Base-by-base conservation (phyloP, 2,329 filamentous ascomycete species). In the Cladorrhinum sp. region DNA sequence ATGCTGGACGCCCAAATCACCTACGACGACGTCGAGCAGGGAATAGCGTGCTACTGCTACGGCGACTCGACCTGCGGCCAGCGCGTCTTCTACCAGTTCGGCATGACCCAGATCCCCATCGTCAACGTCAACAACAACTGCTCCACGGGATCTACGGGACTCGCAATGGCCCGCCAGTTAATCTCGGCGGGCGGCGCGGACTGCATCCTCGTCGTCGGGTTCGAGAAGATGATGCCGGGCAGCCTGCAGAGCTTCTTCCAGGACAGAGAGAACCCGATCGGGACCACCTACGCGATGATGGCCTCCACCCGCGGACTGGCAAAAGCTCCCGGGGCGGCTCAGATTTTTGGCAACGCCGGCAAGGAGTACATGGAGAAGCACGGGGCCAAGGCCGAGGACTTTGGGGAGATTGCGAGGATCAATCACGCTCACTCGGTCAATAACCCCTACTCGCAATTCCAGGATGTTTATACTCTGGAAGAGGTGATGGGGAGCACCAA, bases 41-140 rank as follows among this genome's bases (percentile, higher is more conserved):
- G 92, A 64, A 84, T 98, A 10, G 95, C 93, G n/a, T 97, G 93
- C 82, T 98, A 96, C 81, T 96, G 92, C 82, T 97, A 96, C 75
- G 93, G 93, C 72, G 93, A 98, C 79, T 92, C 87, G 65, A 96
- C 93, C 59, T 95, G 90, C 76, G 93, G 93, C 52, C 93, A 98
- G 81, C 89, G 93, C 66, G 93, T 98, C 71, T 97, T 98, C 78
- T 98, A 98, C 79, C 93, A 98, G 78, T 97, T 98, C 75, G 95
- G 93, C 79, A 93, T 98, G 88, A 97, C 93, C 49, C 83, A 89
- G 71, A 97, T 98, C 69, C 93, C 93, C 70, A 92, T 98, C 73
- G 93, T 96, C 82, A 98, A 98, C 72, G 92, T 96, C 72, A 98
- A 97, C 84, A 98, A 98, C 83, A 97, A 97, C 81, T 98, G 93